Evolutionary conservation across 139 green algal genomes (phyloP).

Genomic region (Tetradesmus obliquus): DNA sequence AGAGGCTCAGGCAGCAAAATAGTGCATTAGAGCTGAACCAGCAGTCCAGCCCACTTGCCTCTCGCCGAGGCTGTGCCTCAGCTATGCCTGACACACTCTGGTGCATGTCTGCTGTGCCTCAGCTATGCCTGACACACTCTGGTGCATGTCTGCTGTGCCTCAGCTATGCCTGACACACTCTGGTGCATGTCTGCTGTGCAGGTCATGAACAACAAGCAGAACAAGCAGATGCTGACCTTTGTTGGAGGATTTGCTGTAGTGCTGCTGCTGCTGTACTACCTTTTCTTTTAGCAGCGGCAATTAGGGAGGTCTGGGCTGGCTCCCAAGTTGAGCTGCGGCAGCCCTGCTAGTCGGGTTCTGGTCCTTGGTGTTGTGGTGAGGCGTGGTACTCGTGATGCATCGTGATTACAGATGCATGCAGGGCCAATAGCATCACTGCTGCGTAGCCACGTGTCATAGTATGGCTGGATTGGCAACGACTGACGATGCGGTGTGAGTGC

Average conservation of each 20-base stretch:
- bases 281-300: slow-evolving; percentile 27
- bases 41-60: neutral
- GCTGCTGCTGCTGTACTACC: slow-evolving; percentile 75
- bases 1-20: neutral
- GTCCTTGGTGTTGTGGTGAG: too few relatives aligned
- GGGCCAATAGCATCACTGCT: too few relatives aligned
- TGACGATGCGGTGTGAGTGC: too few relatives aligned
- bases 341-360: too few relatives aligned
- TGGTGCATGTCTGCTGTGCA: slow-evolving; percentile 19
- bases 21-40: too few relatives aligned
- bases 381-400: too few relatives aligned
- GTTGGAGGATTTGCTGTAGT: slow-evolving; percentile 41
- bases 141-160: neutral
- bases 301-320: too few relatives aligned
- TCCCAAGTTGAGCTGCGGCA: neutral
- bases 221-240: slow-evolving; percentile 59
- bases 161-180: neutral
- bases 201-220: slow-evolving; percentile 66
- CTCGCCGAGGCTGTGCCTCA: neutral
- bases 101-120: neutral
- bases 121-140: neutral
- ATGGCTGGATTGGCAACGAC: too few relatives aligned
- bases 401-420: too few relatives aligned
- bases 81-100: neutral
- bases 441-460: too few relatives aligned